phyloP scores from a whole-genome alignment of 1,139 yeast species.

The Insectozyma bohioensis region DNA sequence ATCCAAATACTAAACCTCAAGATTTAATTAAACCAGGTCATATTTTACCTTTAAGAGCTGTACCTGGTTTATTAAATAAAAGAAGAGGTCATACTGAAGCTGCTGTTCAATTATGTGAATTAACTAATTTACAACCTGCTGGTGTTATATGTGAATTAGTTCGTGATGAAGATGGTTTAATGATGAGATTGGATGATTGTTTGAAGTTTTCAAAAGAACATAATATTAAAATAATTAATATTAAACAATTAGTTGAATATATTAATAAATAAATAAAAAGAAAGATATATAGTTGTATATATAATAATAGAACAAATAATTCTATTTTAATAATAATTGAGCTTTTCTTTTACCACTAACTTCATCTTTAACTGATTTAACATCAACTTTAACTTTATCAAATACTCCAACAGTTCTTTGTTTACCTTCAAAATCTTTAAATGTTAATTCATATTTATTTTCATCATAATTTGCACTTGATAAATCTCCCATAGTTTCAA shows the following conservation, averaged over 20 bases:
- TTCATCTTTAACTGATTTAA: constrained; percentile 80
- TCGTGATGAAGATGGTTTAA: constrained; percentile 87
- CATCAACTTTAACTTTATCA: constrained; percentile 81
- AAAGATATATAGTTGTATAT: constrained; percentile 2
- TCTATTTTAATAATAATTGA: constrained; percentile 57
- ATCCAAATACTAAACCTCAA: constrained; percentile 50
- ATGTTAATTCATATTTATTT: constrained; percentile 67
- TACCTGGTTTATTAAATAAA: constrained; percentile 72
- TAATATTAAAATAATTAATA: constrained; percentile 72
- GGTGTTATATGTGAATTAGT: constrained; percentile 95
- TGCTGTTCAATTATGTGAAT: constrained; percentile 79
- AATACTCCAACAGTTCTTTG: constrained; percentile 65
- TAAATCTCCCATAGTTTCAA: constrained; percentile 71
- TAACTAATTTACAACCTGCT: constrained; percentile 80
- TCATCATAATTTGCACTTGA: constrained; percentile 71
- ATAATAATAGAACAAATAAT: constrained; percentile 1
- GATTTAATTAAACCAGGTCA: constrained; percentile 94
- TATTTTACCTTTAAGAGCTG: constrained; percentile 87
- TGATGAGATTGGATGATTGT: constrained; percentile 95
- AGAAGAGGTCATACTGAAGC: constrained; percentile 99
- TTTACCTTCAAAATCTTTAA: constrained; percentile 46
- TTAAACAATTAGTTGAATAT: constrained; percentile 70
- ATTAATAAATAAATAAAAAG: constrained; percentile 20
- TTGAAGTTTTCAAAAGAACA: constrained; percentile 62
- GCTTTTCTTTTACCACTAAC: constrained; percentile 93